Evolutionary conservation across 2,329 filamentous ascomycete genomes (phyloP).

Genomic region (Periconia sp.): DNA sequence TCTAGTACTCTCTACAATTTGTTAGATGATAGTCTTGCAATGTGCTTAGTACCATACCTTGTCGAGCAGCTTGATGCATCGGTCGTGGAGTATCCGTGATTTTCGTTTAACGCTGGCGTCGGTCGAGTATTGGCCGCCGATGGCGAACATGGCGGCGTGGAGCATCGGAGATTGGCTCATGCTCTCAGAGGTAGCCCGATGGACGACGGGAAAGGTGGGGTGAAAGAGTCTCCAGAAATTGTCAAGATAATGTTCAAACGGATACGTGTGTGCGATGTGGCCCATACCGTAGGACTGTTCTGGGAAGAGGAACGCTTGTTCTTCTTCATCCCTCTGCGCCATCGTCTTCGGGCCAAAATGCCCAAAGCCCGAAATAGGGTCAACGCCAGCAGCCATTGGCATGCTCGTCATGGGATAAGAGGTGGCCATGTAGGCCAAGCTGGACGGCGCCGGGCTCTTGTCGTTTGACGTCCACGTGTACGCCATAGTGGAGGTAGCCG

Average conservation of each 20-base stretch:
- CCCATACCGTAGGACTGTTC: slow-evolving; percentile 47
- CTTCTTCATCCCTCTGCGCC: slow-evolving; percentile 44
- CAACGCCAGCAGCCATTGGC: slow-evolving; percentile 22
- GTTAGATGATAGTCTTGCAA: slow-evolving; percentile 18
- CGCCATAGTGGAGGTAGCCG: slow-evolving; percentile 40
- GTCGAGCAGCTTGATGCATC: slow-evolving; percentile 49
- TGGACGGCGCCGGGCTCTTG: slow-evolving; percentile 30
- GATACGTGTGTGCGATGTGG: slow-evolving; percentile 37
- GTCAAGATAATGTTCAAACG: slow-evolving; percentile 49
- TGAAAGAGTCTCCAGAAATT: slow-evolving; percentile 55
- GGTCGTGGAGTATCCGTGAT: slow-evolving; percentile 48
- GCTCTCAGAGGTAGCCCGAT: slow-evolving; percentile 48
- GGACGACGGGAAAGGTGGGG: slow-evolving; percentile 52
- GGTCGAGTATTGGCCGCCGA: slow-evolving; percentile 50
- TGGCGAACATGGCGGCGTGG: slow-evolving; percentile 52
- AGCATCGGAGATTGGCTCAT: slow-evolving; percentile 49
- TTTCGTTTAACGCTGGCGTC: slow-evolving; percentile 41
- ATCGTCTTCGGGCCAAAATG: slow-evolving; percentile 39
- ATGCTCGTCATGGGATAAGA: slow-evolving; percentile 35
- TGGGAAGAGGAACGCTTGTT: slow-evolving; percentile 41
- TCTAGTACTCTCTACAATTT: slow-evolving; percentile 32
- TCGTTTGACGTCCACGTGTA: slow-evolving; percentile 38
- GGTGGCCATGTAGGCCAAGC: slow-evolving; percentile 28
- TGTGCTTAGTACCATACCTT: slow-evolving; percentile 26
- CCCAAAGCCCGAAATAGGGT: slow-evolving; percentile 30